These are phyloP conservation scores for Zymoseptoria passerinii DNA, from an alignment of 2,329 filamentous ascomycete species.

Conservation along the genomic window DNA sequence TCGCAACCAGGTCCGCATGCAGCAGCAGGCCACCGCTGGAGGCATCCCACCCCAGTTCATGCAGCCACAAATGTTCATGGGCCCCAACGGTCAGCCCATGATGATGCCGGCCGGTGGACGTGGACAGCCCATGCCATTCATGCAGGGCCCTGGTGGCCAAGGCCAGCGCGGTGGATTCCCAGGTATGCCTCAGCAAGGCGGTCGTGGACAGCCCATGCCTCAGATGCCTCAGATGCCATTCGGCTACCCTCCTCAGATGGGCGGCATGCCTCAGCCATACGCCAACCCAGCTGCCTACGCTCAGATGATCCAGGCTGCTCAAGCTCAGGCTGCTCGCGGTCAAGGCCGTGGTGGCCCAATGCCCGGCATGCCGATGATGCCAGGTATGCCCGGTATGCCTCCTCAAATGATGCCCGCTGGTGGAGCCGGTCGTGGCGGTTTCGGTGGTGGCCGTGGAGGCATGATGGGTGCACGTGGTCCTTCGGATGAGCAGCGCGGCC, in stretches of 20 bases:
- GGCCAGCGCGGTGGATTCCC: conserved; percentile 79
- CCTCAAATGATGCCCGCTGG: conserved; percentile 54
- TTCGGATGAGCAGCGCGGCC: conserved; percentile 32
- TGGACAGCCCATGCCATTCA: conserved; percentile 52
- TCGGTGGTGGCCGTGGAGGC: conserved; percentile 22
- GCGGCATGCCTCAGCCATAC: conserved; percentile 65
- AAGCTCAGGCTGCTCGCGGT: conserved; percentile 65
- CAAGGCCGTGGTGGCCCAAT: conserved; percentile 60
- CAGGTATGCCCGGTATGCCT: conserved; percentile 38
- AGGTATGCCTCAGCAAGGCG: conserved; percentile 73
- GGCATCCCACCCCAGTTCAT: conserved; percentile 78
- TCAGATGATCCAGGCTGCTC: conserved; percentile 58
- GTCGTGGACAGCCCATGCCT: conserved; percentile 78
- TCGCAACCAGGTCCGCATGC: conserved; percentile 96
- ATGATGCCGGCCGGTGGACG: conserved; percentile 46
- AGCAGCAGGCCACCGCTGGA: conserved; percentile 77
- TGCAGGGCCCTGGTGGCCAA: conserved; percentile 58
- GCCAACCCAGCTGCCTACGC: conserved; percentile 62
- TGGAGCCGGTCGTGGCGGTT: conserved; percentile 32
- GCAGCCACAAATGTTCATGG: conserved; percentile 80
- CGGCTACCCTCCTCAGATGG: conserved; percentile 59
- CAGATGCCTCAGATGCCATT: conserved; percentile 85
- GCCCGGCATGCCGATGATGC: conserved; percentile 64
- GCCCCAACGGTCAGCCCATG: conserved; percentile 63
- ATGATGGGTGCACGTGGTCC: conserved; percentile 31